These are phyloP conservation scores for Saccharomycopsis malanga DNA, from an alignment of 805 yeast species.

Conservation along the genomic window DNA sequence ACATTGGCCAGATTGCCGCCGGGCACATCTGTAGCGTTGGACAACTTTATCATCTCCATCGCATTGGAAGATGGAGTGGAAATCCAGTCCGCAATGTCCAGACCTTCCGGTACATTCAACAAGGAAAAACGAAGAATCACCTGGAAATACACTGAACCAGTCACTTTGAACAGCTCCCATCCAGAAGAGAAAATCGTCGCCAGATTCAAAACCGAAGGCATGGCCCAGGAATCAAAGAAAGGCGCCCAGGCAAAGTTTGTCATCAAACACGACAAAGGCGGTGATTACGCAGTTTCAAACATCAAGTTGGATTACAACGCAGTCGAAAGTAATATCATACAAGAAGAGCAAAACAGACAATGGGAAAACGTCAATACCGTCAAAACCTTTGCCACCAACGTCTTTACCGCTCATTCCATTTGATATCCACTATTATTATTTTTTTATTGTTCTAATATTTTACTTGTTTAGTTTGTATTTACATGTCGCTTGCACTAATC, in stretches of 20 bases:
- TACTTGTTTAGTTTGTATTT: background rate
- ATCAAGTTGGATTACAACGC: constrained; percentile 32
- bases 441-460: background rate
- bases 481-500: background rate
- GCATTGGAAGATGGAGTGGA: constrained; percentile 52
- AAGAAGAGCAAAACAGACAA: background rate
- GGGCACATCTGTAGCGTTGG: constrained; percentile 30
- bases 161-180: constrained; percentile 30
- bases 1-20: constrained; percentile 32
- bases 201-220: constrained; percentile 70
- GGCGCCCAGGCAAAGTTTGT: constrained; percentile 69
- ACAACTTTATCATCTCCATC: constrained; percentile 42
- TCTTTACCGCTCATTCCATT: constrained; percentile 13
- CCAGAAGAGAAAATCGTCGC: constrained; percentile 71
- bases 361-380: constrained; percentile 17
- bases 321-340: constrained; percentile 3
- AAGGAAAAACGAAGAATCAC: constrained; percentile 80
- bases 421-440: background rate
- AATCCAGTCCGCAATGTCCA: constrained; percentile 70
- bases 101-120: constrained; percentile 88
- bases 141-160: constrained; percentile 58
- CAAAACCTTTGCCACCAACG: constrained; percentile 15
- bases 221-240: constrained; percentile 61
- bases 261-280: constrained; percentile 38
- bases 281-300: constrained; percentile 36